Base-by-base conservation (phyloP, 768 basidiomycete species). In the Auricularia sp. region DNA sequence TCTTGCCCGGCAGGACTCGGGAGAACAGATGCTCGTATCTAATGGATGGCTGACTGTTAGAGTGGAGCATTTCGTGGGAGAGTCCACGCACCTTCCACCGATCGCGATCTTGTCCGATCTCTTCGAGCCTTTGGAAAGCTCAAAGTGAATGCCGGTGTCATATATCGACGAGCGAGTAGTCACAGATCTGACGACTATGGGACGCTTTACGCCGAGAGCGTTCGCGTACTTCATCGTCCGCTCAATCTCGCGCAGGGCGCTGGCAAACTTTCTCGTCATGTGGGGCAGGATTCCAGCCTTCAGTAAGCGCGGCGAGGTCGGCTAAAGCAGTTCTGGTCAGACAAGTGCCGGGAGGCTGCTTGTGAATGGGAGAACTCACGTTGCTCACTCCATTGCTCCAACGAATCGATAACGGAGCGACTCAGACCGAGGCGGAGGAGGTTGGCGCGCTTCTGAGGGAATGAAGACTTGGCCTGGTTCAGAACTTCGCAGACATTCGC, bases 21-120 rank as follows among this genome's bases (percentile, higher is more conserved):
- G 77, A 66, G 64, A 94, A 88, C 45, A 92, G 73, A 63, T 81
- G 79, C 71, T 93, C 90, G 66, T 92, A 93, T 61, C 91, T 92
- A 63, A 13, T 16, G 18, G 18, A 61, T 56, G 3, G 33, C 47
- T 8, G 45, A 29, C 29, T 29, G 16, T 8, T 64, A 16, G 5
- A 34, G n/a, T 42, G 61, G 33, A 61, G 4, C 18, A 54, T 13
- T 63, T 11, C 44, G 5, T 45, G 37, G 62, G 45, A 13, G 16
- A 10, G n/a, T 7, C 3, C 37, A 67, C 81, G 61, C 64, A 90
- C 90, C 91, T 81, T 69, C 92, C 92, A 63, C 90, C 92, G n/a
- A 83, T 84, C 36, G 90, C 92, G 21, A 94, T 81, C 7, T 91
- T 80, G 64, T 92, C 90, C 1, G 78, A 75, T 21, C 81, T 81